These are phyloP conservation scores for Echria macrotheca DNA, from an alignment of 495 filamentous ascomycete species.

Conservation along the genomic window DNA sequence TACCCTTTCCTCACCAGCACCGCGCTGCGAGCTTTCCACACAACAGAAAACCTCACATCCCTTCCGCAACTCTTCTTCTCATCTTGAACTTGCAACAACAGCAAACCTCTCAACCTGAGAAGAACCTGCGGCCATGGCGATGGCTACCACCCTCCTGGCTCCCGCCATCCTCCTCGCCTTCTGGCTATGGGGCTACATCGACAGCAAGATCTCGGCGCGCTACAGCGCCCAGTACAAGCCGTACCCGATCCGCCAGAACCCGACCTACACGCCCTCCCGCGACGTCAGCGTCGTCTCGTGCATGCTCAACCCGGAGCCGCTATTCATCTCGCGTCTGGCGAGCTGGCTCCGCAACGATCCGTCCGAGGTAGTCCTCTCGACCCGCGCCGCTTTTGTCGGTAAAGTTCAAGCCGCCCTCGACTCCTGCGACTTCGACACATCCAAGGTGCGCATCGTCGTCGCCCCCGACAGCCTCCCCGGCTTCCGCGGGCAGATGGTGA, in stretches of 20 bases:
- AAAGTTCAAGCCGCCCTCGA: not conserved
- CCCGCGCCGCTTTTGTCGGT: not conserved
- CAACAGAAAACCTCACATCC: no score
- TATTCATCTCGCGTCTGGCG: not conserved
- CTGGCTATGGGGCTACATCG: slow-evolving; percentile 4
- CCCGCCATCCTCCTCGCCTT: not conserved
- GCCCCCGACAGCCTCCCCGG: not conserved
- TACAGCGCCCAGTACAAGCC: slow-evolving; percentile 1
- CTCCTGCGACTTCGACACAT: not conserved
- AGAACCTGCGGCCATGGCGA: no score
- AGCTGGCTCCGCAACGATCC: slow-evolving; percentile 2
- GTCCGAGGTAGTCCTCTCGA: not conserved
- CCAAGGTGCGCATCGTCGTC: not conserved
- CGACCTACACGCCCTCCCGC: not conserved
- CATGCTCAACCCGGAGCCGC: slow-evolving; percentile 3
- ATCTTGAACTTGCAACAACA: no score
- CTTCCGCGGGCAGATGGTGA: not conserved
- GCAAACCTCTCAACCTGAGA: no score
- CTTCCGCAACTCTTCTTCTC: no score
- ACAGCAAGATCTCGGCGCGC: not conserved
- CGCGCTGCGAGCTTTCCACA: no score
- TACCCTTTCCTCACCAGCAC: no score
- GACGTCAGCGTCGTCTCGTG: not conserved
- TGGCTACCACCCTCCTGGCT: no score
- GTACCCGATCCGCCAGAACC: not conserved